Base-by-base conservation (phyloP, 1,139 yeast genomes). In the Suhomyces bribrorum region DNA sequence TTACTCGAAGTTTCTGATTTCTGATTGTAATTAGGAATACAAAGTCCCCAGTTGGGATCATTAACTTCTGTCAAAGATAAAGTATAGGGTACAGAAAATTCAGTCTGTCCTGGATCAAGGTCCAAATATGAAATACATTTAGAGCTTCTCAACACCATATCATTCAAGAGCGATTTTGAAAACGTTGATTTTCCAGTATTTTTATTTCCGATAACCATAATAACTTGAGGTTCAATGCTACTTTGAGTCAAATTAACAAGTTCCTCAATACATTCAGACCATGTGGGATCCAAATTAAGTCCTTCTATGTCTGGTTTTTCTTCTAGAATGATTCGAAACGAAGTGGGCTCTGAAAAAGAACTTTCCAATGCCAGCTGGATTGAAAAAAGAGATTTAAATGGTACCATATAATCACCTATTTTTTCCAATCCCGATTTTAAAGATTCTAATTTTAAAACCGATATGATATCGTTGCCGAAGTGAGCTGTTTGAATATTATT, bases 51-150 rank as follows among this genome's bases (percentile, higher is more conserved):
- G n/a, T 57, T 46, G 0, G 64, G 59, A 1, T 46, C 37, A 3
- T 41, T 23, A 15, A 54, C 54, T 5, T 46, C 44, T 0, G 69
- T 53, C n/a, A 83, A 55, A 0, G 86, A 73, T n/a, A 85, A 53
- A 16, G 79, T 76, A 29, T 86, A 90, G 0, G 96, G 94, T 5
- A 69, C 66, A 0, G 92, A 79, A 47, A 75, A 82, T 54, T 87
- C 96, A 0, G 95, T 80, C 56, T 89, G 97, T 0, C 96, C 96
- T 0, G 97, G 96, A 57, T 92, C 98, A 3, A 89, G 59, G 53
- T 92, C 97, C 23, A 92, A 50, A 35, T 81, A 76, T 22, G 75
- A 69, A 7, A 66, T 36, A 63, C 7, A 5, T 3, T 48, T 39
- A 5, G 31, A 13, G 1, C 45, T 48, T 23, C 45, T 43, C 48